phyloP scores from a whole-genome alignment of 2,329 filamentous ascomycete species.

The Ophiostoma australiae region DNA sequence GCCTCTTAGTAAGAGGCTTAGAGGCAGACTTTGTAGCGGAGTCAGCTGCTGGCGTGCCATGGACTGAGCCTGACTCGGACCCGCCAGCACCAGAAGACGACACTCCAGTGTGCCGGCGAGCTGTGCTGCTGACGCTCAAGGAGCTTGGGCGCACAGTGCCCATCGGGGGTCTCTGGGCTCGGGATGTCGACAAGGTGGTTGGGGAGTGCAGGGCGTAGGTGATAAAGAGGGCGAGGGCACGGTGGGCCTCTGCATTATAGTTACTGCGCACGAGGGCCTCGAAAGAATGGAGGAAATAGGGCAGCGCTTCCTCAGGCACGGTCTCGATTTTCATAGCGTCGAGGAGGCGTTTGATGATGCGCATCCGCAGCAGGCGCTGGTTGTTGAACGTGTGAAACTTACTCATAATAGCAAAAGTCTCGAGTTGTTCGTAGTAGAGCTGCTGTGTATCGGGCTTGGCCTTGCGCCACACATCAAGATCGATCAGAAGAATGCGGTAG shows the following conservation, averaged over 20 bases:
- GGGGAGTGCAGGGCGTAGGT: slow-evolving; percentile 74
- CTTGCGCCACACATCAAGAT: slow-evolving; percentile 88
- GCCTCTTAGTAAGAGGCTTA: slow-evolving; percentile 55
- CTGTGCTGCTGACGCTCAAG: not conserved
- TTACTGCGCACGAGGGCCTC: slow-evolving; percentile 74
- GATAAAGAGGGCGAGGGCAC: slow-evolving; percentile 83
- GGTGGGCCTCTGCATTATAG: slow-evolving; percentile 76
- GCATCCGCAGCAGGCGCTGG: slow-evolving; percentile 80
- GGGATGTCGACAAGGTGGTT: slow-evolving; percentile 45
- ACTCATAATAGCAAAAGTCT: slow-evolving; percentile 81
- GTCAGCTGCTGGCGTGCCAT: slow-evolving; percentile 28
- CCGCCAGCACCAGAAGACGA: not conserved
- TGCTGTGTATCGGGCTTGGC: slow-evolving; percentile 72
- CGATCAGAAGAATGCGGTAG: slow-evolving; percentile 85
- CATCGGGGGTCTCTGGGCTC: slow-evolving; percentile 34
- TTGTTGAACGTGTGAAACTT: slow-evolving; percentile 91
- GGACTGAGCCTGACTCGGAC: slow-evolving; percentile 14
- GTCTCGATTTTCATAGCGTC: slow-evolving; percentile 85
- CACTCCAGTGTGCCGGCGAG: slow-evolving; percentile 19
- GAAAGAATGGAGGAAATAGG: slow-evolving; percentile 73
- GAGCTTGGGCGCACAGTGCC: slow-evolving; percentile 16
- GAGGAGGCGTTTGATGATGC: slow-evolving; percentile 86
- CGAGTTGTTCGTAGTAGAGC: slow-evolving; percentile 89
- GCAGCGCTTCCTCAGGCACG: slow-evolving; percentile 65
- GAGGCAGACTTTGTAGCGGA: not conserved